These are phyloP conservation scores for Kwoniella newhampshirensis DNA, from an alignment of 768 basidiomycete species.

Conservation along the genomic window DNA sequence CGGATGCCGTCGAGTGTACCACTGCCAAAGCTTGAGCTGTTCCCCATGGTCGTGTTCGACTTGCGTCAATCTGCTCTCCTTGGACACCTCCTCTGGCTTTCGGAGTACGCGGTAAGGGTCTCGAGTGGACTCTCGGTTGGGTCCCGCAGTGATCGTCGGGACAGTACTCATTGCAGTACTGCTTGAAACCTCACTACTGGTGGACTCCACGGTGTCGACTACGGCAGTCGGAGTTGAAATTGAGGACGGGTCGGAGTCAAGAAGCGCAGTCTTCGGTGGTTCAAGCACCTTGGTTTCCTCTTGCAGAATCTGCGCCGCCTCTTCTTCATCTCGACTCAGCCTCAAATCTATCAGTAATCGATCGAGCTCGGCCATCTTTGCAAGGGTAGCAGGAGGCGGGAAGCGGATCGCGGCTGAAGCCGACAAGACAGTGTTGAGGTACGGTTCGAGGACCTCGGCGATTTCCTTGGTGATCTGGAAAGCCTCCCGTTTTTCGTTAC, in stretches of 20 bases:
- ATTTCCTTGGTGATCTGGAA: conserved; percentile 62
- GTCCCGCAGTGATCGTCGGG: conserved; percentile 6
- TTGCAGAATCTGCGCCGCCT: conserved; percentile 57
- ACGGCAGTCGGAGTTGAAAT: conserved; percentile 1
- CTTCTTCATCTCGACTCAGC: conserved; percentile 82
- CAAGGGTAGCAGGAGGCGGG: conserved; percentile 84
- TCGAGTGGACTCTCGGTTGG: conserved; percentile 22
- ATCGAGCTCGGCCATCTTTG: conserved; percentile 84
- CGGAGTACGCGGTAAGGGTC: conserved; percentile 57
- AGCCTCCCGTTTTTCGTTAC: conserved; percentile 25
- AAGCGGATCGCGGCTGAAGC: conserved; percentile 90
- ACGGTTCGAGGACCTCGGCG: conserved; percentile 77
- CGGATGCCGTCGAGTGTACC: conserved; percentile 82
- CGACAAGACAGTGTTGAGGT: conserved; percentile 82
- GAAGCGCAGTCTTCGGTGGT: conserved; percentile 2
- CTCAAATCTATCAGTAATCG: conserved; percentile 69
- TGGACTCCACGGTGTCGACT: conserved; percentile 4
- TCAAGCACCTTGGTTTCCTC: conserved; percentile 59
- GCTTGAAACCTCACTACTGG: conserved; percentile 16
- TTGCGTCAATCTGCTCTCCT: conserved; percentile 69
- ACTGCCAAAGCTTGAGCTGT: conserved; percentile 87
- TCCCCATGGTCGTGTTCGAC: conserved; percentile 81
- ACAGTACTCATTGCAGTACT: conserved; percentile 29
- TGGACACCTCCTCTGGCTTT: conserved; percentile 66
- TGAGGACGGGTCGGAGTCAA: conserved; percentile 6